These are phyloP conservation scores for Zizania latifolia DNA, from an alignment of 176 grass and related monocot genomes.

Conservation along the genomic window DNA sequence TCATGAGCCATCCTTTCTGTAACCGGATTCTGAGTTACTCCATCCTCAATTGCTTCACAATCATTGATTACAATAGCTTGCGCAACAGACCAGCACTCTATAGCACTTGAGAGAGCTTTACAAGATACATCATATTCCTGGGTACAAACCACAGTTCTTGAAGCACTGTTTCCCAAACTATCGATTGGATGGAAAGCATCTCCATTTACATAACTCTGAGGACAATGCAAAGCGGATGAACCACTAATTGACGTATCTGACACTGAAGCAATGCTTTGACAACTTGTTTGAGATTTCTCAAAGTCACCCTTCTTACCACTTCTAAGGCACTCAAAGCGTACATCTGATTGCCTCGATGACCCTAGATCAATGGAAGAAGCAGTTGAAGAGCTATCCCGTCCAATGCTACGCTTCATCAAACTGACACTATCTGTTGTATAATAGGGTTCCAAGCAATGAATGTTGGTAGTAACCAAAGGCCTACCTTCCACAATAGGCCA, in stretches of 20 bases:
- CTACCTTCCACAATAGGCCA: conserved; percentile 55
- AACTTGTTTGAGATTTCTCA: conserved; percentile 43
- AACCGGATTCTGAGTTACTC: conserved; percentile 10
- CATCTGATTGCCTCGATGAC: conserved; percentile 50
- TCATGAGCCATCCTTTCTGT: conserved; percentile 14
- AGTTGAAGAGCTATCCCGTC: conserved; percentile 58
- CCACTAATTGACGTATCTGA: conserved; percentile 71
- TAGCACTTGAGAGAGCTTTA: conserved; percentile 34
- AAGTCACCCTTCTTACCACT: conserved; percentile 47
- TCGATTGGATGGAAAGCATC: conserved; percentile 31
- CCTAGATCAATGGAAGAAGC: conserved; percentile 83
- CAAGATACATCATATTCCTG: conserved; percentile 24
- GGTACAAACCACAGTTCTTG: conserved; percentile 1
- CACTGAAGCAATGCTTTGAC: conserved; percentile 56
- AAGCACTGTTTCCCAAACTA: conserved; percentile 34
- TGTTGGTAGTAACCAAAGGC: conserved; percentile 42
- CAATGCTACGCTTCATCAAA: conserved; percentile 67
- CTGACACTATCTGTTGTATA: conserved; percentile 55
- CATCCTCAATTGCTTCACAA: conserved; percentile 19
- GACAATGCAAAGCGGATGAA: conserved; percentile 38
- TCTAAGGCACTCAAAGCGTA: conserved; percentile 37
- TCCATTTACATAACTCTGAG: conserved; percentile 42
- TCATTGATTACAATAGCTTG: conserved; percentile 38
- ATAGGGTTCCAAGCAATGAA: conserved; percentile 65
- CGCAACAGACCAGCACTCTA: conserved; percentile 20